phyloP scores from a whole-genome alignment of 139 green algal species.

The Asterochloris erici region DNA sequence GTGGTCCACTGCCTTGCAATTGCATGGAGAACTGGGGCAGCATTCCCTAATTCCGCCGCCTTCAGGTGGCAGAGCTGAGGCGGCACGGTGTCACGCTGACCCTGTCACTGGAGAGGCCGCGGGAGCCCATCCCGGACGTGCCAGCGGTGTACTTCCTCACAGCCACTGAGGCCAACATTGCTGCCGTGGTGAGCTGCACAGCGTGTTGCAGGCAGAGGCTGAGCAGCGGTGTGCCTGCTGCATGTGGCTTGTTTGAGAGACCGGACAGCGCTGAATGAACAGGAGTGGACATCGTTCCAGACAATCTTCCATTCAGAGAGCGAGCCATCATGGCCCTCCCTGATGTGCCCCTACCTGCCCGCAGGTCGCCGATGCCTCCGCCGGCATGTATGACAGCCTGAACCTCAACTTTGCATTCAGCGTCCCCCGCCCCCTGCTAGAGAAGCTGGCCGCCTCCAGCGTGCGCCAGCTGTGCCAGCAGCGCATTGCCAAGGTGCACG shows the following conservation, averaged over 20 bases:
- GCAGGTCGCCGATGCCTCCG: conserved; percentile 53
- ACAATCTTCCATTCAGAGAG: too few relatives aligned
- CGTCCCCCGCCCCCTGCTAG: conserved; percentile 68
- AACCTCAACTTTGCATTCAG: conserved; percentile 91
- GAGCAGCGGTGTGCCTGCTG: too few relatives aligned
- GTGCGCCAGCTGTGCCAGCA: conserved; percentile 52
- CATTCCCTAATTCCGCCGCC: not conserved
- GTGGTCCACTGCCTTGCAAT: not conserved
- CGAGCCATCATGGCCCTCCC: too few relatives aligned
- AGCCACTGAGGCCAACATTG: conserved; percentile 60
- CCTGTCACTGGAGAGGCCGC: conserved; percentile 79
- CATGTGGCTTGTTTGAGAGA: too few relatives aligned
- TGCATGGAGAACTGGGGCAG: not conserved
- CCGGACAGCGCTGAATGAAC: too few relatives aligned
- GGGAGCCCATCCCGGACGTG: conserved; percentile 94
- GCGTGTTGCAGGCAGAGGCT: too few relatives aligned
- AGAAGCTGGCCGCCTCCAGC: conserved; percentile 66
- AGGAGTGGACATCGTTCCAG: too few relatives aligned
- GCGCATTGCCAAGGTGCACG: conserved; percentile 74
- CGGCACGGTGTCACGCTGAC: conserved; percentile 94
- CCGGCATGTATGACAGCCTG: conserved; percentile 85
- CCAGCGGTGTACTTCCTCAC: conserved; percentile 96
- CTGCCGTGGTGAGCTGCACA: not conserved
- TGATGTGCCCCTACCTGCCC: not conserved
- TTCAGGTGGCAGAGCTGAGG: conserved; percentile 60